Conservation (phyloP, 1,139 yeast genomes). For the Spathaspora sp. region DNA sequence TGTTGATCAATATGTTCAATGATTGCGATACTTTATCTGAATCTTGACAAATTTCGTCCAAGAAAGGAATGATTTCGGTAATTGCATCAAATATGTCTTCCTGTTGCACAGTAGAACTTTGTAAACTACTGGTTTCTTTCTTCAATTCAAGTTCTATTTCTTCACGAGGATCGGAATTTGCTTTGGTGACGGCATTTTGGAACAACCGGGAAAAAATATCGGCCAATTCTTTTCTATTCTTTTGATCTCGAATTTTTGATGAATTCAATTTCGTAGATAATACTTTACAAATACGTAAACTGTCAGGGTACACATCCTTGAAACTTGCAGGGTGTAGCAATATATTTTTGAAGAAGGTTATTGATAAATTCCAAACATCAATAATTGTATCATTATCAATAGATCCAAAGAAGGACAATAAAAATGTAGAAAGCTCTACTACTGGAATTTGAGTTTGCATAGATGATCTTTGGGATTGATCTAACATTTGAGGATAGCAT, state of each 20-base stretch:
- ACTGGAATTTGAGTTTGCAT: slow-evolving; percentile 44
- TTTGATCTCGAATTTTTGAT: slow-evolving; percentile 63
- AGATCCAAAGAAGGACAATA: slow-evolving; percentile 58
- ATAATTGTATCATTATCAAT: slow-evolving; percentile 75
- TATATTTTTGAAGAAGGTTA: slow-evolving; percentile 60
- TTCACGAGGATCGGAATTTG: slow-evolving; percentile 2
- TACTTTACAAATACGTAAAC: slow-evolving; percentile 50
- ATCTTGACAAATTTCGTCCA: slow-evolving; percentile 49
- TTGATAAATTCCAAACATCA: slow-evolving; percentile 65
- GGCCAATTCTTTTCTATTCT: slow-evolving; percentile 62
- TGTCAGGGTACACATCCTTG: slow-evolving; percentile 48
- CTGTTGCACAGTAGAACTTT: slow-evolving; percentile 10
- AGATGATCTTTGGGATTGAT: slow-evolving; percentile 40
- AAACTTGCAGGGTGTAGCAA: slow-evolving; percentile 48
- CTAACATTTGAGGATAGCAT: slow-evolving; percentile 30
- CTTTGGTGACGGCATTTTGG: slow-evolving; percentile 5
- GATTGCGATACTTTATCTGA: slow-evolving; percentile 48
- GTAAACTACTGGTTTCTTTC: slow-evolving; percentile 3
- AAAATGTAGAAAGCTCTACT: slow-evolving; percentile 46
- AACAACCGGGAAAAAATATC: slow-evolving; percentile 46
- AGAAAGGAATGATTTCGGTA: slow-evolving; percentile 34
- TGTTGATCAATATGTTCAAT: slow-evolving; percentile 44
- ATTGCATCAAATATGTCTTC: slow-evolving; percentile 43
- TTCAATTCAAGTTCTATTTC: neutral
- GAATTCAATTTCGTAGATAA: slow-evolving; percentile 56